Evolutionary conservation across 306 rosid genomes (phyloP), one percentile per base, ranked within the genome.

Genomic region (Abrus pulchellus): DNA sequence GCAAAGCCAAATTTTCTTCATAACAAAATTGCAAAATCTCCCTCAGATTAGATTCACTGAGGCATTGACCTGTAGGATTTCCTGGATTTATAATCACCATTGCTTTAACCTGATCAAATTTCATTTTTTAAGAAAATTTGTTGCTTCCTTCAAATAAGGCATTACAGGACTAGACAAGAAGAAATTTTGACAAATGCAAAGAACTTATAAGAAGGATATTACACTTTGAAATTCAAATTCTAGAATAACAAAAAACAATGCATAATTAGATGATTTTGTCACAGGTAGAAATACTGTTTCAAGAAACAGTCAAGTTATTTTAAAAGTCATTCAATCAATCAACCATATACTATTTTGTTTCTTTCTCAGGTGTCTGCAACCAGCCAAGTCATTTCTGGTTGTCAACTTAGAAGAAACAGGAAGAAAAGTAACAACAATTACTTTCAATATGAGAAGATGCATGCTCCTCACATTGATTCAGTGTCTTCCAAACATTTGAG

Each of bases 71-170:
- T 50, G 99, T 96, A 32, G 99, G 99, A 56, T 96, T 96, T 20
- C 99, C 99, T 68, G 99, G 99, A 72, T 96, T 96, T 80, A 96
- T 96, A 70, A 96, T 96, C 88, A 96, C 99, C 99, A 96, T 93
- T 52, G 99, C 99, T 89, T 92, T 96, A 77, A 96, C 92, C 99
- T 96, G 82, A 52, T 78, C 69, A 82, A 80, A 75, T 74, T 79
- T 82, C 77, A 82, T 55, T 59, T 59, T 9, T 55, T 60, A 43
- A 72, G 65, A 76, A 72, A 73, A n/a, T 66, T 30, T 34, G 41
- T 68, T 47, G 78, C 53, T 76, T 59, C 70, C 73, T 43, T 43
- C 13, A 41, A 61, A 57, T 8, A 43, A 81, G 20, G 67, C 74
- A 80, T 73, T 34, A 74, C 48, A 87, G 38, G 67, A 87, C 74